A percentile compares a stretch with the other conserved stretches of the same genome.
Evolutionary conservation across 2,329 filamentous ascomycete species (phyloP).

Genomic region (Volutella citrinella): DNA sequence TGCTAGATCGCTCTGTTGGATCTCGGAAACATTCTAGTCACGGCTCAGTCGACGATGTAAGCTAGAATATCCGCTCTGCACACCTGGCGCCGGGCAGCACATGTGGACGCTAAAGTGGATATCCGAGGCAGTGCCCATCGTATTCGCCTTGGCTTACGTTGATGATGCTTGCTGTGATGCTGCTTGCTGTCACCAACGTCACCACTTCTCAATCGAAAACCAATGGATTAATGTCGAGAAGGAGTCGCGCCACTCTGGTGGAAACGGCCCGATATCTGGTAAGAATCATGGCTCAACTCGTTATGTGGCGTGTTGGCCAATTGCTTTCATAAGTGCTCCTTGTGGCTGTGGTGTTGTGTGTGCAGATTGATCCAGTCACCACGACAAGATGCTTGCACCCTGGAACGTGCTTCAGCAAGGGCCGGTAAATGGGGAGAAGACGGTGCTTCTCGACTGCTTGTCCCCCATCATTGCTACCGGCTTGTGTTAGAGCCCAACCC

Average conservation of each 20-base stretch:
- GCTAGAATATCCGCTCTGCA: too few species aligned
- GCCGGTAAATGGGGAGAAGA: slow-evolving; percentile 12
- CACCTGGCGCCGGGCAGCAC: slow-evolving; percentile 7
- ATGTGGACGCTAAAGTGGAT: slow-evolving; percentile 21
- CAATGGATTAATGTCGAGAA: slow-evolving; percentile 17
- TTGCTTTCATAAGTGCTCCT: slow-evolving; percentile 19
- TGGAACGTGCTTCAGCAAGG: slow-evolving; percentile 25
- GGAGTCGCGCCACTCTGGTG: slow-evolving; percentile 19
- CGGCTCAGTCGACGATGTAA: too few species aligned
- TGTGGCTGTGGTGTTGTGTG: slow-evolving; percentile 24
- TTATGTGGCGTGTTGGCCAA: not conserved
- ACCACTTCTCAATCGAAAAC: slow-evolving; percentile 17
- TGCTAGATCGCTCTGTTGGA: too few species aligned
- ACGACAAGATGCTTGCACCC: slow-evolving; percentile 23
- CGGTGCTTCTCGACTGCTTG: slow-evolving; percentile 28
- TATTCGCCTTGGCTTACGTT: slow-evolving; percentile 17
- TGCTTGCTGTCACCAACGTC: too few species aligned
- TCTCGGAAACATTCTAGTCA: too few species aligned
- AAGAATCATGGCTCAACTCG: slow-evolving; percentile 4
- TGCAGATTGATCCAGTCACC: slow-evolving; percentile 30
- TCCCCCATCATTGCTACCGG: slow-evolving; percentile 22
- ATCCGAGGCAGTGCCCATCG: slow-evolving; percentile 13
- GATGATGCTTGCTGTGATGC: slow-evolving; percentile 19
- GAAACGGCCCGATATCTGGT: slow-evolving; percentile 23
- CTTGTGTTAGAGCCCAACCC: slow-evolving; percentile 21